Evolutionary conservation across 306 rosid species (phyloP).

Genomic region (Sicyos baderoa): DNA sequence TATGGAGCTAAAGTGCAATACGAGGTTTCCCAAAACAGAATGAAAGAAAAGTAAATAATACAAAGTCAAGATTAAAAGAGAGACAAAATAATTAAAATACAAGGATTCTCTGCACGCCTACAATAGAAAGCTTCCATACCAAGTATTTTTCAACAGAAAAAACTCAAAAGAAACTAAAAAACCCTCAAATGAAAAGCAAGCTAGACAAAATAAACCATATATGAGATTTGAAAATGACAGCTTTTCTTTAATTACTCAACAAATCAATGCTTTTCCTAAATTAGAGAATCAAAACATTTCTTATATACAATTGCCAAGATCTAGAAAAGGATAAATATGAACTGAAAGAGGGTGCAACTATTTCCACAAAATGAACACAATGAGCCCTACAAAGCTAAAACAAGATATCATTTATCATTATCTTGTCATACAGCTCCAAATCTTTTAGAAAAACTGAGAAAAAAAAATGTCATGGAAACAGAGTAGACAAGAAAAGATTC

Average conservation of each 20-base stretch:
- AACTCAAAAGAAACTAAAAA: not conserved
- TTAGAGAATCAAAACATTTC: conserved; percentile 6
- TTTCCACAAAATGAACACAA: not conserved
- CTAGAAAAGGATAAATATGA: conserved; percentile 1
- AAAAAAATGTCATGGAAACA: not conserved
- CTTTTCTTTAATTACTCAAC: not conserved
- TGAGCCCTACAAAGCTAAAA: conserved; percentile 3
- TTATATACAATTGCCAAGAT: not conserved
- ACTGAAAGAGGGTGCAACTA: not conserved
- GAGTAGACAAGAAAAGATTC: no score
- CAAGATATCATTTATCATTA: not conserved
- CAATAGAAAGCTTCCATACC: conserved; percentile 11
- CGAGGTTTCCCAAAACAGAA: conserved; percentile 15
- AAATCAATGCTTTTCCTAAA: not conserved
- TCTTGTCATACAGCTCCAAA: not conserved
- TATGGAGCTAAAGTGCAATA: not conserved
- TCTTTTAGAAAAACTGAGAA: not conserved
- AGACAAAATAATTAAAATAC: conserved; percentile 6
- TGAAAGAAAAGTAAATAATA: conserved; percentile 7
- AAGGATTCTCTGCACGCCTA: conserved; percentile 13
- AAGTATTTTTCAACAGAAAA: not conserved
- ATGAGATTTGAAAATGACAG: not conserved
- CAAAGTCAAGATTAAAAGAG: conserved; percentile 1
- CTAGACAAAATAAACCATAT: not conserved
- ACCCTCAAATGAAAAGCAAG: not conserved